Conservation (phyloP, 2,329 filamentous ascomycete species). For the Aspergillus pseudoviridinutans region DNA sequence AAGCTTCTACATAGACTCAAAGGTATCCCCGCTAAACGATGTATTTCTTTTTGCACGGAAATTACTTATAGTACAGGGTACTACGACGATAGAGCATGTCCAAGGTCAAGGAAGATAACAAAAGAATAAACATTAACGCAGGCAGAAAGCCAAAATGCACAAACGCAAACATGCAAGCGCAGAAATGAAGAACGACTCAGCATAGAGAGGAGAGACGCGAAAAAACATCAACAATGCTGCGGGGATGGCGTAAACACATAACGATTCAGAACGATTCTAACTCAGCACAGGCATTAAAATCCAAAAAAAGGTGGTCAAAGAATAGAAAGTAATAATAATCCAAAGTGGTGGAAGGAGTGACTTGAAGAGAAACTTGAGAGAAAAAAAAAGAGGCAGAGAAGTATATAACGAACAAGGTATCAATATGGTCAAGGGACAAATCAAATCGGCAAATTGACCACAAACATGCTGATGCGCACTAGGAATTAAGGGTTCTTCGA, state of each 20-base stretch:
- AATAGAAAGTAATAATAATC: slow-evolving; percentile 14
- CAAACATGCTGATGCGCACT: slow-evolving; percentile 32
- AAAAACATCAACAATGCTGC: slow-evolving; percentile 10
- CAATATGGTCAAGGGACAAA: slow-evolving; percentile 19
- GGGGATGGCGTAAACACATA: slow-evolving; percentile 25
- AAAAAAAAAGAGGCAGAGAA: slow-evolving; percentile 13
- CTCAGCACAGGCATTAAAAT: slow-evolving; percentile 17
- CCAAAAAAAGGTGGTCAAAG: slow-evolving; percentile 5
- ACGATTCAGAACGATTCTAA: slow-evolving; percentile 27
- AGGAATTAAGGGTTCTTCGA: slow-evolving; percentile 20
- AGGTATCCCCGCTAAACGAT: slow-evolving; percentile 25
- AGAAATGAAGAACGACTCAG: not conserved
- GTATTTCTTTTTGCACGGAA: slow-evolving; percentile 26
- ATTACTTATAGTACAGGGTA: slow-evolving; percentile 40
- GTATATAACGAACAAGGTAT: slow-evolving; percentile 31
- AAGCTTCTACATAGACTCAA: not conserved
- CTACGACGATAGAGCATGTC: slow-evolving; percentile 27
- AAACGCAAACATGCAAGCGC: not conserved
- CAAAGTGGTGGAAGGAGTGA: slow-evolving; percentile 12
- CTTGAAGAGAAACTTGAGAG: slow-evolving; percentile 11
- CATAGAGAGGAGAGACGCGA: slow-evolving; percentile 17
- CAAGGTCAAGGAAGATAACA: slow-evolving; percentile 17
- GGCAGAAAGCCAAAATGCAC: slow-evolving; percentile 3
- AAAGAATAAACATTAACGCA: slow-evolving; percentile 8
- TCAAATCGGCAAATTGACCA: slow-evolving; percentile 20